Evolutionary conservation across 2,329 filamentous ascomycete genomes (phyloP), one percentile per base, ranked within the genome.

Genomic region (Monosporascus sp.): DNA sequence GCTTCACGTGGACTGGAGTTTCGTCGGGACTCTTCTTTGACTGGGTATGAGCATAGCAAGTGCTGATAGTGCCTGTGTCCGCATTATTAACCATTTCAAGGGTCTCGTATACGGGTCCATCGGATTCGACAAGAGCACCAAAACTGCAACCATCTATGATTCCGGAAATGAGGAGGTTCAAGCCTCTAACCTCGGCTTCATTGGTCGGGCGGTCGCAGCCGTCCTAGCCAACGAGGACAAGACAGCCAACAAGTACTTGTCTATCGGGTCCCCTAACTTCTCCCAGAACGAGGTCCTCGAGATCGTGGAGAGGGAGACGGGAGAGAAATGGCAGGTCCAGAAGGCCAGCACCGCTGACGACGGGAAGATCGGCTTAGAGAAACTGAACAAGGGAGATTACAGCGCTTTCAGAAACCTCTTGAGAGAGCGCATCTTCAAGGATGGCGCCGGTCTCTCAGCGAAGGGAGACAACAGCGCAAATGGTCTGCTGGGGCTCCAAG

Each of bases 21-120:
- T 76, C 82, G 3, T 79, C 72, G 8, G 81, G 83, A 0, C 69
- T 78, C 2, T 82, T 87, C 66, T 84, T 87, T 62, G 84, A 87
- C 61, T 82, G 77, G 79, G 74, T 77, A 63, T 22, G 60, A 7
- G 2, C 50, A 31, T 35, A 14, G 6, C 3, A 15, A 9, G n/a
- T 36, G 39, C 31, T 31, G 36, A 11, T 51, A 41, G 27, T 8
- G 18, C 8, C 6, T 8, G 11, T 25, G n/a, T 24, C 3, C 39
- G n/a, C 14, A 55, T 8, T 20, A 9, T n/a, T 25, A 45, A 17
- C n/a, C 36, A 15, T 18, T 46, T 22, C 5, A 18, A 74, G 75
- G 75, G 76, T 15, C 69, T 85, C 39, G 67, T 65, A 14, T 65
- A 66, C 11, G 75, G 76, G 2, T 76, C 81, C 55, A 62, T 83